Evolutionary conservation across 495 filamentous ascomycete genomes (phyloP), one percentile per base, ranked within the genome.

Genomic region (Sphaerosporella brunnea): DNA sequence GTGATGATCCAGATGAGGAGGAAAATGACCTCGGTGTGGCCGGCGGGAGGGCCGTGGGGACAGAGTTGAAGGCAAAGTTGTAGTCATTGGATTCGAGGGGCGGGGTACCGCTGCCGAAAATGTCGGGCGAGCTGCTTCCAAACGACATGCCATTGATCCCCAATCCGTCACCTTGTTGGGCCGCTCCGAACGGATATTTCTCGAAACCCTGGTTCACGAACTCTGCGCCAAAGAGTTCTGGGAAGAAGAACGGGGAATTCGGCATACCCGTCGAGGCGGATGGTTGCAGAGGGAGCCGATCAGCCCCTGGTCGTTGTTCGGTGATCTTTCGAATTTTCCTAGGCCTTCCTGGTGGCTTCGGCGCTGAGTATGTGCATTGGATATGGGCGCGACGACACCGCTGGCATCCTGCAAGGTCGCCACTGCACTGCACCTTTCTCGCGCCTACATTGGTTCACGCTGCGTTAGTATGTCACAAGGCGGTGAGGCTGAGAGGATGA

Each of bases 301-400:
- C 20, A 19, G 2, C 20, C 37, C 10, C 37, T 43, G 40, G 23
- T 26, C 37, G 28, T 32, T 32, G 7, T n/a, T 43, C 40, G 20
- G 40, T 23, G 13, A 43, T 23, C 24, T 43, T 43, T 8, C 45
- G 32, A 9, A 48, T n/a, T 23, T 48, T 48, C 19, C 45, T 37
- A 15, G 45, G 45, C 10, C 45, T 11, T 8, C 45, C 45, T 5
- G 45, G 45, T 15, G 32, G 45, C 35, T 48, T 48, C 35, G 45
- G 45, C 21, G 45, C 34, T 21, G 45, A 48, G 23, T 48, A 48
- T n/a, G 21, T n/a, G 21, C 45, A 48, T 23, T 10, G 32, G 18
- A 48, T 39, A 39, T 23, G 32, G 1, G 45, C 30, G 30, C 45
- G 45, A 26, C 45, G 45, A 32, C 45, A 48, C 2, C 45, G 45